A percentile compares a stretch with the other conserved stretches of the same genome.
These are phyloP conservation scores for Colletotrichum lindemuthianum DNA, from an alignment of 2,329 filamentous ascomycete species.

Conservation along the genomic window DNA sequence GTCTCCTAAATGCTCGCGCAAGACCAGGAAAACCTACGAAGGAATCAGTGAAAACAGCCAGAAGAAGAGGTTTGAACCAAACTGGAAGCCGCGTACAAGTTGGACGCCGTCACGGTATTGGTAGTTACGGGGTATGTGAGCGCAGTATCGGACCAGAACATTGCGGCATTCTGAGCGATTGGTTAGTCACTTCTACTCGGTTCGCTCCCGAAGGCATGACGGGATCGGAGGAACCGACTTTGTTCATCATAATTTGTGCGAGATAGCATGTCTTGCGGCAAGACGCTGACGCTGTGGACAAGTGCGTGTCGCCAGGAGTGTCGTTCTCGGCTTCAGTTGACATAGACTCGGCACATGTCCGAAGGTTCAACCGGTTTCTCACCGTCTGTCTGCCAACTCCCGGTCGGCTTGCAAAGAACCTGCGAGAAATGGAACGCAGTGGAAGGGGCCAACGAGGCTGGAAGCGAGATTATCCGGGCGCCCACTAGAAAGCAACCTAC, in stretches of 20 bases:
- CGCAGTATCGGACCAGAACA: constrained; percentile 55
- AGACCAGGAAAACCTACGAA: constrained; percentile 52
- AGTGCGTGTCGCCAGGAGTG: constrained; percentile 17
- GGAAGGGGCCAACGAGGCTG: too few species aligned
- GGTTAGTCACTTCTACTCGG: neutral
- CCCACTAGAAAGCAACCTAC: too few species aligned
- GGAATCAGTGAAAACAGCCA: neutral
- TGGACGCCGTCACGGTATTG: constrained; percentile 57
- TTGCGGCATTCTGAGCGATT: constrained; percentile 53
- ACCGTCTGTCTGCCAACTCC: neutral
- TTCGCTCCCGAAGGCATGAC: too few species aligned
- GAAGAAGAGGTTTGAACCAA: neutral
- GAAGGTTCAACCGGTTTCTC: constrained; percentile 27
- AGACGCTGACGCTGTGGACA: neutral
- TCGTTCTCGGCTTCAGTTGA: constrained; percentile 8
- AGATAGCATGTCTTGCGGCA: constrained; percentile 12
- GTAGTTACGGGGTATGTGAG: constrained; percentile 56
- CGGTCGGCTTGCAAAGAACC: neutral
- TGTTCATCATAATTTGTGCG: constrained; percentile 31
- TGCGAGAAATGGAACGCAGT: neutral
- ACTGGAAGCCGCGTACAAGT: constrained; percentile 43
- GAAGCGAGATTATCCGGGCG: too few species aligned
- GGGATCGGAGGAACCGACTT: constrained; percentile 14
- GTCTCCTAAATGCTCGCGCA: constrained; percentile 56
- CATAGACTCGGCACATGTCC: constrained; percentile 27